Evolutionary conservation across 1,139 yeast species (phyloP), one percentile per base, ranked within the genome.

Genomic region (Suhomyces ambrosiae): DNA sequence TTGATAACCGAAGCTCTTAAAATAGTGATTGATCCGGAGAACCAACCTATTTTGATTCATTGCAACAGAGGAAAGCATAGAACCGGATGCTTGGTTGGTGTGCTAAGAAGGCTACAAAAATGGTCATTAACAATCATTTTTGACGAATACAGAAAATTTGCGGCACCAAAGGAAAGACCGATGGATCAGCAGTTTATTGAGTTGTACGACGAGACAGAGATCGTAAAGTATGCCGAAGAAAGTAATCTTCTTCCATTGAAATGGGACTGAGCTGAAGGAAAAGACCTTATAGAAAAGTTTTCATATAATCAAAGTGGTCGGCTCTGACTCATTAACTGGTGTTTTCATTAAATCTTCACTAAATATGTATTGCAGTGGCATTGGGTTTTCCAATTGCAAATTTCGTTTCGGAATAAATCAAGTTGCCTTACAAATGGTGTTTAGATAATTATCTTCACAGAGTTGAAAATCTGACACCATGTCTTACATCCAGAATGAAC

Each of bases 11-110:
- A 80, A 44, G 97, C 97, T 0, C 68, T 90, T 44, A 82, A 84
- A 52, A 82, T 89, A 18, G 88, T 89, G 10, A 61, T 89, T 11
- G 73, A 92, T 52, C 96, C 96, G 0, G 79, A 60, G 12, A 90
- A 92, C 60, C 97, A 89, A 42, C 98, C 98, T 0, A 71, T 92
- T 10, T 68, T 92, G 42, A 86, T 92, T 32, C 98, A 92, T 63
- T 92, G 98, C 62, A 92, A 92, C 61, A 70, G 97, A 41, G 98
- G 98, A 7, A 92, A 92, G 53, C 98, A 92, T 58, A 75, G 98
- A 49, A 92, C 98, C 0, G 98, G 98, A 0, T 92, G 97, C 60
- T 70, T 92, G 12, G 92, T 92, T 8, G 98, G 98, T 2, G 92
- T 96, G 49, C 71, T 92, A 28, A 67, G 98, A 43, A 72, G 94